phyloP scores from a whole-genome alignment of 2,329 filamentous ascomycete genomes.

The Metarhizium humberi region DNA sequence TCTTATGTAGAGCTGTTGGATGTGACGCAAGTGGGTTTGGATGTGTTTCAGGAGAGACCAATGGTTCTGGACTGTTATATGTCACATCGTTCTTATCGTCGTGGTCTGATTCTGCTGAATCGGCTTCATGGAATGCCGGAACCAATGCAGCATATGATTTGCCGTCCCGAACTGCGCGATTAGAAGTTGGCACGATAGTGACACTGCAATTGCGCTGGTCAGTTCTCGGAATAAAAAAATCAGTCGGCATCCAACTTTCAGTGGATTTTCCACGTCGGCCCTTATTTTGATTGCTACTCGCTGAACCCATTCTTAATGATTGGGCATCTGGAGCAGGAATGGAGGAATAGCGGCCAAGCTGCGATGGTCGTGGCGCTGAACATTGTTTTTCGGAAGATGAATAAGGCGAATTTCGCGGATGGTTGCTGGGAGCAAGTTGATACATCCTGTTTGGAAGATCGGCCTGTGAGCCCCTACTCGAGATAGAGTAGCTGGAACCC shows the following conservation, averaged over 20 bases:
- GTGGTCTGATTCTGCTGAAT: constrained; percentile 31
- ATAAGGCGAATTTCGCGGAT: constrained; percentile 33
- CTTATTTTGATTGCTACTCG: constrained; percentile 16
- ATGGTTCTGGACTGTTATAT: constrained; percentile 14
- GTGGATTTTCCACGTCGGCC: constrained; percentile 37
- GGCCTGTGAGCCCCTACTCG: constrained; percentile 42
- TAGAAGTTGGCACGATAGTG: neutral
- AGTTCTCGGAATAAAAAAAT: constrained; percentile 44
- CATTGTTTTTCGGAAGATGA: constrained; percentile 37
- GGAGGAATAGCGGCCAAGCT: constrained; percentile 39
- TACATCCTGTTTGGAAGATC: constrained; percentile 49
- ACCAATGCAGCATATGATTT: constrained; percentile 37
- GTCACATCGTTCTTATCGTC: constrained; percentile 26
- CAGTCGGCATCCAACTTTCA: constrained; percentile 45
- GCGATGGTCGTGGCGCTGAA: constrained; percentile 27
- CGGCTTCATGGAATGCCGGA: constrained; percentile 33
- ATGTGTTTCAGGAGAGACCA: constrained; percentile 19
- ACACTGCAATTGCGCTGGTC: constrained; percentile 35
- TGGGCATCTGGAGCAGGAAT: constrained; percentile 34
- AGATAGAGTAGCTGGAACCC: constrained; percentile 48
- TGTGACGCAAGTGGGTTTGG: constrained; percentile 47
- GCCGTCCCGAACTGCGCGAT: constrained; percentile 23
- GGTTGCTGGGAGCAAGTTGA: constrained; percentile 35
- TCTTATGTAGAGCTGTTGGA: constrained; percentile 21
- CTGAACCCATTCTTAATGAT: constrained; percentile 16